Percentiles rank a stretch among this genome's conserved stretches.
Conservation (phyloP, 108 stramenopile species). For the Bacterosira constricta region DNA sequence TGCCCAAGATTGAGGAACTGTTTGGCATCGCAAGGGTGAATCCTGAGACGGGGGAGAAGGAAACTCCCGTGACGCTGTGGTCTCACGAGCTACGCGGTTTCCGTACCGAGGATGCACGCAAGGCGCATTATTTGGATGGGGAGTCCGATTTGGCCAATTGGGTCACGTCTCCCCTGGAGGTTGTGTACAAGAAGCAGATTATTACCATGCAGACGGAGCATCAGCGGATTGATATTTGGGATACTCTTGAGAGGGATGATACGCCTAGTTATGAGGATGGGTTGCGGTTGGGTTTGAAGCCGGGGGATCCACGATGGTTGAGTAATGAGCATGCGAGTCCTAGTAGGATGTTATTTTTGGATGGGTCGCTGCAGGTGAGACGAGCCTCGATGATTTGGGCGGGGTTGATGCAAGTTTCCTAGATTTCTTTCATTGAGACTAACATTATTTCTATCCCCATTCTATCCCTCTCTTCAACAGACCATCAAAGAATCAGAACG, state of each 20-base stretch:
- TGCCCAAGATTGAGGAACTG: constrained; percentile 61
- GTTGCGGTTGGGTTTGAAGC: constrained; percentile 56
- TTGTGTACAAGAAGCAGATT: constrained; percentile 59
- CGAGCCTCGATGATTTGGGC: too few relatives aligned
- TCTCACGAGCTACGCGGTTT: constrained; percentile 84
- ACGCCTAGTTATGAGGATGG: constrained; percentile 73
- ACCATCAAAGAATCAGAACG: constrained; percentile 53
- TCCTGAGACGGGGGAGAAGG: constrained; percentile 31
- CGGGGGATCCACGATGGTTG: constrained; percentile 78
- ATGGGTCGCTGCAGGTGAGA: constrained; percentile 65
- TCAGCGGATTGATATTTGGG: constrained; percentile 88
- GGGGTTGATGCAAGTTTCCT: too few relatives aligned
- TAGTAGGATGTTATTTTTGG: constrained; percentile 66
- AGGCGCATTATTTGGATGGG: constrained; percentile 51
- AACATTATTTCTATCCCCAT: background rate
- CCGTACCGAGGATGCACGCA: constrained; percentile 55
- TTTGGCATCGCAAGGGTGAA: constrained; percentile 61
- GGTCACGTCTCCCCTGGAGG: constrained; percentile 61
- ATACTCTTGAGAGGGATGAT: constrained; percentile 66
- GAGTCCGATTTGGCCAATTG: constrained; percentile 54
- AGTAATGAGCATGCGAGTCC: constrained; percentile 65
- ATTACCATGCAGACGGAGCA: constrained; percentile 30
- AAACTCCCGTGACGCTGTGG: constrained; percentile 62
- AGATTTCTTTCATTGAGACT: background rate
- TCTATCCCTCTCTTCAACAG: constrained; percentile 27